Conservation (phyloP, 768 basidiomycete genomes). For the Scleroderma bovista region DNA sequence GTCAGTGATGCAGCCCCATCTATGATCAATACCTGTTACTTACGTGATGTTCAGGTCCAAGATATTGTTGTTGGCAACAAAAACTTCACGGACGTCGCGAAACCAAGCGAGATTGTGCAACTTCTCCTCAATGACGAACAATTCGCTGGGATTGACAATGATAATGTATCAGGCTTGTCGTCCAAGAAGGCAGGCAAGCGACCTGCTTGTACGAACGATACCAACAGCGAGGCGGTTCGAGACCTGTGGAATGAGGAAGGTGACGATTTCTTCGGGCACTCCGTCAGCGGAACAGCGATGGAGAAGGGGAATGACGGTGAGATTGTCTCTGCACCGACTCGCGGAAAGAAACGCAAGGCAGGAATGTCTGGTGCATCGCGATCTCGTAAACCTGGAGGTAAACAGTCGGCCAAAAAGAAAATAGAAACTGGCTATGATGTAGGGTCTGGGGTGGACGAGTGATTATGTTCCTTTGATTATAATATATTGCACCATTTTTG, state of each 20-base stretch:
- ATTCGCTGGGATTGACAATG: constrained; percentile 60
- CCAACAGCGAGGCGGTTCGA: constrained; percentile 37
- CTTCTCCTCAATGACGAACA: constrained; percentile 93
- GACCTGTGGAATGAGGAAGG: constrained; percentile 87
- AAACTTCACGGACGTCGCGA: constrained; percentile 86
- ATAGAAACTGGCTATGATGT: constrained; percentile 17
- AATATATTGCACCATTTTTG: constrained; percentile 5
- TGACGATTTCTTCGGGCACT: constrained; percentile 78
- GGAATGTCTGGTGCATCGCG: constrained; percentile 16
- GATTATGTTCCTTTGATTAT: constrained; percentile 13
- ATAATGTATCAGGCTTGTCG: constrained; percentile 35
- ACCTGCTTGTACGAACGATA: constrained; percentile 24
- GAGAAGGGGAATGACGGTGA: constrained; percentile 30
- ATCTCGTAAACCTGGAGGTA: constrained; percentile 30
- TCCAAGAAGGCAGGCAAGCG: constrained; percentile 32
- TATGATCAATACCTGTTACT: background rate
- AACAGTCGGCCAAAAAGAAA: constrained; percentile 27
- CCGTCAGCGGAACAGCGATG: constrained; percentile 18
- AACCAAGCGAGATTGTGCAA: constrained; percentile 95
- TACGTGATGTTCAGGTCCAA: constrained; percentile 64
- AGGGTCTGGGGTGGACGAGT: constrained; percentile 24
- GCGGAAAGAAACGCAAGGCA: constrained; percentile 32
- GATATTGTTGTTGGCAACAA: constrained; percentile 99
- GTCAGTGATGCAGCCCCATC: constrained; percentile 37
- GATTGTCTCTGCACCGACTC: constrained; percentile 15